phyloP scores from a whole-genome alignment of 108 stramenopile genomes.

The Hondaea fermentalgiana region DNA sequence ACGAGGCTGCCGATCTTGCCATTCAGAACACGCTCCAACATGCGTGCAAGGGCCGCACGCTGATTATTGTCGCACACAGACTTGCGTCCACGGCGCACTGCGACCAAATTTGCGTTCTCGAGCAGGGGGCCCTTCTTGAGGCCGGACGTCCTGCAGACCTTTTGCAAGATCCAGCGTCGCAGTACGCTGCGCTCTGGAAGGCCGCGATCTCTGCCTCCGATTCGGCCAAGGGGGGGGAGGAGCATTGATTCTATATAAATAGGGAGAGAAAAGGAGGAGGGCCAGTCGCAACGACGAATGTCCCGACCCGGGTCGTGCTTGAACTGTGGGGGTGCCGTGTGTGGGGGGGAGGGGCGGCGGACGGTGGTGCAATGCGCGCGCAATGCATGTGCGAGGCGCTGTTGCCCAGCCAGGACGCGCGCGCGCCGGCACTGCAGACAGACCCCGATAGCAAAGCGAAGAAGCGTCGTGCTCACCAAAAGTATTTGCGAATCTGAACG shows the following conservation, averaged over 20 bases:
- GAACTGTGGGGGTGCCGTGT: too few relatives aligned
- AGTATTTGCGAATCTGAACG: too few relatives aligned
- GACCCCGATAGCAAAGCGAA: too few relatives aligned
- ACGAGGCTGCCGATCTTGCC: constrained; percentile 73
- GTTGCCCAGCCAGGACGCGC: too few relatives aligned
- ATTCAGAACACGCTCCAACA: constrained; percentile 77
- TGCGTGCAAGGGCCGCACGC: constrained; percentile 74
- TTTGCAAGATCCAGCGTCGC: constrained; percentile 49
- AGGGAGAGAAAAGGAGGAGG: neutral
- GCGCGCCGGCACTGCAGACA: too few relatives aligned
- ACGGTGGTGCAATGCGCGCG: too few relatives aligned
- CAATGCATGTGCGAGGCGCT: too few relatives aligned
- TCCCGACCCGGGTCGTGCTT: too few relatives aligned
- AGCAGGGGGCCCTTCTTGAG: constrained; percentile 54
- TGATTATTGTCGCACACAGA: constrained; percentile 69
- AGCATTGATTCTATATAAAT: neutral
- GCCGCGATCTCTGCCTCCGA: neutral
- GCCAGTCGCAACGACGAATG: too few relatives aligned
- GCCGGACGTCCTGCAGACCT: constrained; percentile 68
- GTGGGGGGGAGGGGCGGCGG: too few relatives aligned
- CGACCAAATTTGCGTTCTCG: constrained; percentile 47
- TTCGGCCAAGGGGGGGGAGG: neutral
- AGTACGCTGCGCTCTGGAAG: constrained; percentile 57
- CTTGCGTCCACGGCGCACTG: constrained; percentile 50
- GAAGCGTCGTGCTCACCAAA: too few relatives aligned